Conservation (phyloP, 306 rosid species). For the Urtica urens region DNA sequence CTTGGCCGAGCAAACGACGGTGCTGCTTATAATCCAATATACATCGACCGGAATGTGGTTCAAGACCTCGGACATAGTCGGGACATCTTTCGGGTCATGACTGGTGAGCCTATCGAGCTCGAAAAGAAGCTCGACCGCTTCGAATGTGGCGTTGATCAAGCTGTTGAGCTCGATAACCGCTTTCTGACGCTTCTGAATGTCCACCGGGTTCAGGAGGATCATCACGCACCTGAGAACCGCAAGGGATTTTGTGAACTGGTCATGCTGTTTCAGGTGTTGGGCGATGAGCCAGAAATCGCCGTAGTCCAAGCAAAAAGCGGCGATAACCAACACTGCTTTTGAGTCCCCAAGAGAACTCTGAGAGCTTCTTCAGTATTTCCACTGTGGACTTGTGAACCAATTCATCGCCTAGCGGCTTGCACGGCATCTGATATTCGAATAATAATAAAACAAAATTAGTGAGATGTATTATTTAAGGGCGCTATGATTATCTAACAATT, state of each 20-base stretch:
- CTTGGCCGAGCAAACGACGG: constrained; percentile 29
- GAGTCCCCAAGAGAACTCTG: constrained; percentile 36
- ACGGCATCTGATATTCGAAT: constrained; percentile 36
- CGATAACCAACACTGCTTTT: constrained; percentile 42
- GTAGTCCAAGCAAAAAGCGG: constrained; percentile 50
- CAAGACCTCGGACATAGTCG: constrained; percentile 21
- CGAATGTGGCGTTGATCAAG: constrained; percentile 26
- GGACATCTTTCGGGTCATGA: constrained; percentile 30
- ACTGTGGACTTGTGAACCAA: constrained; percentile 37
- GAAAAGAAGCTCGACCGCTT: constrained; percentile 29
- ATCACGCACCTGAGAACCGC: constrained; percentile 42
- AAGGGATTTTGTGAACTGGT: constrained; percentile 38
- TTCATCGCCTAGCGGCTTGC: constrained; percentile 40
- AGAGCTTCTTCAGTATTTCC: constrained; percentile 31
- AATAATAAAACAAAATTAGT: too few species aligned
- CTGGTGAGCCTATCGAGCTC: constrained; percentile 26
- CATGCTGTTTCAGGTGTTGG: constrained; percentile 24
- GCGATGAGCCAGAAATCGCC: constrained; percentile 51
- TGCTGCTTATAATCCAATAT: constrained; percentile 44
- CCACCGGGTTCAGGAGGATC: constrained; percentile 15
- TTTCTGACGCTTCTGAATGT: constrained; percentile 20
- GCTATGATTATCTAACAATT: too few species aligned
- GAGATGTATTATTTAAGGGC: too few species aligned
- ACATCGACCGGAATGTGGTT: constrained; percentile 38
- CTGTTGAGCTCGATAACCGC: constrained; percentile 35